Evolutionary conservation across 2,329 filamentous ascomycete species (phyloP), one percentile per base, ranked within the genome.

Genomic region (Chaetomiaceae sp.): DNA sequence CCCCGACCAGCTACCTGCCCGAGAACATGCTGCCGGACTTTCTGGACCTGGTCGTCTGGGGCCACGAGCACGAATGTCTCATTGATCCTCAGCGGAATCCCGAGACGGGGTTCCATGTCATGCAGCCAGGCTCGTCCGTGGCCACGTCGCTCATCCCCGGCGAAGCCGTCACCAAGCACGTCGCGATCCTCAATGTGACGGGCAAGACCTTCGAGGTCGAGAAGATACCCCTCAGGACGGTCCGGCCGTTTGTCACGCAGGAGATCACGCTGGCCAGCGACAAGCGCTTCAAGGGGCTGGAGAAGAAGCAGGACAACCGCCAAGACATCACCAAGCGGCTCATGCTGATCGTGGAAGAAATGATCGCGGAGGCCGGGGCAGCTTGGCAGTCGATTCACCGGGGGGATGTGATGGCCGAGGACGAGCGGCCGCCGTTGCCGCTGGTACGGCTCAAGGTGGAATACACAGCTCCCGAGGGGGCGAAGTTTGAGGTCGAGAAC

Each of bases 101-200:
- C 0, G 88, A 95, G 60, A 95, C 84, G 38, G 85, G 84, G 0
- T 98, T 98, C 57, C 82, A 93, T 56, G 91, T 98, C 53, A 96
- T 98, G 80, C 93, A 98, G 60, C 93, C 93, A 1, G 93, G 93
- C 0, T 98, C 93, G 0, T 97, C 93, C 0, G 85, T 98, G 0
- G 93, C 91, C 1, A 98, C 93, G 1, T 97, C 93, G 0, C 72
- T 98, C 0, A 83, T 93, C 8, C 84, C 86, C 0, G 90, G 90
- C 22, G 93, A 98, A 67, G 87, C 93, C 0, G 88, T 89, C 1
- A 74, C 88, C 7, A 98, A 98, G 62, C 86, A 97, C 47, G 87
- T 97, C 6, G 83, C 89, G 1, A 84, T 98, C 17, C 64, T 97
- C 40, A 93, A 76, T 56, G 72, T 98, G 42, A 93, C 83, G 0